Evolutionary conservation across 2,329 filamentous ascomycete genomes (phyloP), one percentile per base, ranked within the genome.

Genomic region (Exutisphaerella laricina): DNA sequence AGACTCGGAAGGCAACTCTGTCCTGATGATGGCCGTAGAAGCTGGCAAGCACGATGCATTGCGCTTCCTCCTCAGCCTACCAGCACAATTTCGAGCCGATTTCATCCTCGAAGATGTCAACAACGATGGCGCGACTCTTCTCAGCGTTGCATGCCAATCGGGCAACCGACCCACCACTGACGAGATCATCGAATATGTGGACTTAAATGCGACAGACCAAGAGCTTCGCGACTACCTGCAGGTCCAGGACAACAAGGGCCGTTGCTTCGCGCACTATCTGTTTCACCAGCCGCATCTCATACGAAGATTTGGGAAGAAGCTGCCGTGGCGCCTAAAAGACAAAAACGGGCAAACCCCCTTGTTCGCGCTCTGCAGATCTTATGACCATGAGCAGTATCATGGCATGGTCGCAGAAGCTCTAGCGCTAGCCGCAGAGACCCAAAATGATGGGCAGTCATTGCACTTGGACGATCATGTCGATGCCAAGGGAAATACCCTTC

Each of bases 261-360:
- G 92, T 55, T 94, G 88, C 49, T 78, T 87, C 39, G 92, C 84
- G n/a, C 92, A 98, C 65, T 98, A 98, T 63, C 74, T 98, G 12
- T 98, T 98, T 68, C 85, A 95, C 59, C 83, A 87, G 6, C 92
- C 92, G 2, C 74, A 78, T 40, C 71, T 98, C 14, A 92, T 98
- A 53, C 70, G 73, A 32, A 75, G 77, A 41, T 82, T 97, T 47
- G 89, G 88, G 2, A 74, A 77, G 46, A 68, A 90, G 52, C 71
- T 98, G 40, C 85, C 88, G 6, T 98, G 92, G 92, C 78, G 80
- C 45, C 80, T 94, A 64, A 88, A 84, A 54, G 92, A 98, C 65
- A 94, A 88, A 63, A 96, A 97, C 60, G 92, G 92, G 0, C 92
- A 97, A 66, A 98, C 94, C n/a, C 94, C 92, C 1, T 70, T 98